Conservation (phyloP, 2,329 filamentous ascomycete species). For the Periglandula ipomoeae region DNA sequence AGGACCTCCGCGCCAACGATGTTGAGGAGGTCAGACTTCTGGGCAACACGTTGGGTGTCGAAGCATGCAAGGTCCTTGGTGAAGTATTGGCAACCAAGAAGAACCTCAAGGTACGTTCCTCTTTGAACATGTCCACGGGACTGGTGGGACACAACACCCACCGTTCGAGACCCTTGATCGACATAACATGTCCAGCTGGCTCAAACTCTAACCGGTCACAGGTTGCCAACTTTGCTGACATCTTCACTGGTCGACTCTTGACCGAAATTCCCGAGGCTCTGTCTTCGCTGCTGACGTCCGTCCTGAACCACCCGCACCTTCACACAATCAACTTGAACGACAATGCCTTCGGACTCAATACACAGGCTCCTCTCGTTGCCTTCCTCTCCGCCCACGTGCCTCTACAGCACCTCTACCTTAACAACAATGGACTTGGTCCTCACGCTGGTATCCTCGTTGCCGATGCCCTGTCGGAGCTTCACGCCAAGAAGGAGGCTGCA, state of each 20-base stretch:
- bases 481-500: conserved; percentile 73
- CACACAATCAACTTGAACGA: conserved; percentile 93
- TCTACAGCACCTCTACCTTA: conserved; percentile 87
- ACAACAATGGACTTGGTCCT: conserved; percentile 96
- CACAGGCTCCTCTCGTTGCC: conserved; percentile 81
- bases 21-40: conserved; percentile 79
- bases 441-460: conserved; percentile 84
- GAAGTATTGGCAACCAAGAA: conserved; percentile 79
- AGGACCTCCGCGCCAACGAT: conserved; percentile 61
- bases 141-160: no score
- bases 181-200: not conserved
- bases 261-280: conserved; percentile 90
- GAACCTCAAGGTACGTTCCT: conserved; percentile 54
- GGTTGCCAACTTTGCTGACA: conserved; percentile 87
- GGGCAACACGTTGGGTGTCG: conserved; percentile 88
- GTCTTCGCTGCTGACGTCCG: conserved; percentile 72
- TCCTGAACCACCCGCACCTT: conserved; percentile 77
- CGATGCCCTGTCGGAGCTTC: conserved; percentile 73
- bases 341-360: conserved; percentile 96
- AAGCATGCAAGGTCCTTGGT: conserved; percentile 76
- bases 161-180: not conserved
- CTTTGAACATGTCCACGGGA: not conserved
- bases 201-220: conserved; percentile 18
- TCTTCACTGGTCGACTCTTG: conserved; percentile 90
- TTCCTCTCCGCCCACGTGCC: conserved; percentile 85